phyloP scores from a whole-genome alignment of 208 protist genomes.

The Leptomonas seymouri region DNA sequence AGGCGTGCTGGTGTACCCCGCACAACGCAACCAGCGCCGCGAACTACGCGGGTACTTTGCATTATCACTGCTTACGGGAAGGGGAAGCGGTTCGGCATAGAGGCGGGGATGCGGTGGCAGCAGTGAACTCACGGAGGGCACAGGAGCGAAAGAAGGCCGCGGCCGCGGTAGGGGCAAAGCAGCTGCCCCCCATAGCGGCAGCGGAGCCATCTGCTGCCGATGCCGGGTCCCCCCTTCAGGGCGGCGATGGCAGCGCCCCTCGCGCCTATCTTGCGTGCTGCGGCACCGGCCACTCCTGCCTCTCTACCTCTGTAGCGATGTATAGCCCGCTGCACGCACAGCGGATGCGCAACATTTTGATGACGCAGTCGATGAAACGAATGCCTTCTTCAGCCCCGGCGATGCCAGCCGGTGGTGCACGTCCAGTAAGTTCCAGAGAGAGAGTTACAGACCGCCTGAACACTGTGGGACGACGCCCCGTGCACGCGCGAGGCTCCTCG shows the following conservation, averaged over 20 bases:
- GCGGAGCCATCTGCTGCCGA: background rate
- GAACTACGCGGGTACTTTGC: slow-evolving; percentile 61
- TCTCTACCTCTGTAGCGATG: slow-evolving; percentile 17
- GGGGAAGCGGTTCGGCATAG: slow-evolving; percentile 20
- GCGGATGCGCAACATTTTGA: slow-evolving; percentile 21
- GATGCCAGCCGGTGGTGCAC: background rate
- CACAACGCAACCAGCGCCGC: slow-evolving; percentile 37
- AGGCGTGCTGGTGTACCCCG: slow-evolving; percentile 85
- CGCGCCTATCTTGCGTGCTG: slow-evolving; percentile 62
- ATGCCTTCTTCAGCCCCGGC: background rate
- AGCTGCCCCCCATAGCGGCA: background rate
- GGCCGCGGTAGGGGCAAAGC: background rate
- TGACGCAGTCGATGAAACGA: slow-evolving; percentile 5
- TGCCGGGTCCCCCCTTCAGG: background rate
- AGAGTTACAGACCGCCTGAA: background rate
- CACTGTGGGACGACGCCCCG: background rate
- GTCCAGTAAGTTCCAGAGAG: background rate
- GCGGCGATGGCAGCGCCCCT: background rate
- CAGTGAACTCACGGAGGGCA: slow-evolving; percentile 5
- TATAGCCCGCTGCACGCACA: slow-evolving; percentile 10
- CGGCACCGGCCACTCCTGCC: slow-evolving; percentile 70
- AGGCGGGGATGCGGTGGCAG: background rate
- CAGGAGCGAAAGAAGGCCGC: slow-evolving; percentile 10
- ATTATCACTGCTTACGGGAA: slow-evolving; percentile 87
- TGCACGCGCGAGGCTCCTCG: background rate